A percentile compares a stretch with the other conserved stretches of the same genome.
Conservation (phyloP, 2,329 filamentous ascomycete species). For the Fusarium temperatum region DNA sequence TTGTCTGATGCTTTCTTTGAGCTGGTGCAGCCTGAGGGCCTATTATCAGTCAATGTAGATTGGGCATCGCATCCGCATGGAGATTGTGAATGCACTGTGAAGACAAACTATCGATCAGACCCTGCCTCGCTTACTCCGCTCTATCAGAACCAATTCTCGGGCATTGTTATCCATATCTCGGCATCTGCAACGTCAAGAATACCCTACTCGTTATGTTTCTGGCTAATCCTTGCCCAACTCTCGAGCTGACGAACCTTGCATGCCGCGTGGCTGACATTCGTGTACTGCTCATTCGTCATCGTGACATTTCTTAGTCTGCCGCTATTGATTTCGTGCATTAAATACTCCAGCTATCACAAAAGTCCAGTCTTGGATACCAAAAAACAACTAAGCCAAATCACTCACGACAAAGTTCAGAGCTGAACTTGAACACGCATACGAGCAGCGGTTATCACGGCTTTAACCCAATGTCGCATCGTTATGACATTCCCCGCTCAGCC, state of each 20-base stretch:
- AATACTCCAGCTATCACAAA: neutral
- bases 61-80: neutral
- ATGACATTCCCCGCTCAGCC: slow-evolving; percentile 5
- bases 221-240: neutral
- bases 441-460: neutral
- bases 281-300: neutral
- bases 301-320: neutral
- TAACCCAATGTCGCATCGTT: neutral
- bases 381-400: neutral
- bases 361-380: neutral
- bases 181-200: neutral
- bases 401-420: neutral
- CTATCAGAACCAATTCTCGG: neutral
- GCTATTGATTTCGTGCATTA: neutral
- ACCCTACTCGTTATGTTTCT: neutral
- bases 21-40: neutral
- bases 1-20: neutral
- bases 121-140: neutral
- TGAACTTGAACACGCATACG: neutral
- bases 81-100: neutral
- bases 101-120: neutral
- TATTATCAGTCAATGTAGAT: neutral
- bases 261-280: neutral
- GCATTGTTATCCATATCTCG: neutral
- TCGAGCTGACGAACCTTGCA: neutral